A percentile compares a stretch with the other conserved stretches of the same genome.
Evolutionary conservation across 148 eudicot genomes (phyloP).

Genomic region (Talinum fruticosum): DNA sequence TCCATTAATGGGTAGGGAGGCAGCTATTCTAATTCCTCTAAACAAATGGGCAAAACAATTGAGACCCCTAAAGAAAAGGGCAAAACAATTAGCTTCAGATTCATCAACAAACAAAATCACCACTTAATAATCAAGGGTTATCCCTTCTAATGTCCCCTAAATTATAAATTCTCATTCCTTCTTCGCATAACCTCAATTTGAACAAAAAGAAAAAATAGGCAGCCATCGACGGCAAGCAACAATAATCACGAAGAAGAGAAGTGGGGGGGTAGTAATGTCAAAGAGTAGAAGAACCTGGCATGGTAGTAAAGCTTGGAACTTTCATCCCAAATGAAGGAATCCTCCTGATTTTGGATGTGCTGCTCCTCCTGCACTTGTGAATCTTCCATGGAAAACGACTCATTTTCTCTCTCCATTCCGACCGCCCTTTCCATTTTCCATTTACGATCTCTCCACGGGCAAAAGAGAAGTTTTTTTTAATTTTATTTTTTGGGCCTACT

Average conservation of each 20-base stretch:
- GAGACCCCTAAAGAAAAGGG: background rate
- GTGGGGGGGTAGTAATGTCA: background rate
- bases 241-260: background rate
- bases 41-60: background rate
- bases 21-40: background rate
- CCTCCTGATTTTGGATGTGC: constrained; percentile 20
- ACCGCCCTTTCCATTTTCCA: constrained; percentile 10
- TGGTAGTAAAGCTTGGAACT: constrained; percentile 73
- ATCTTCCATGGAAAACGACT: constrained; percentile 17
- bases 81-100: background rate
- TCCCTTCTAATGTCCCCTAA: background rate
- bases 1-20: background rate
- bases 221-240: too few relatives aligned
- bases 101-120: background rate
- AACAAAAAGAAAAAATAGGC: background rate
- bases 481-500: too few relatives aligned
- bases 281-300: constrained; percentile 44
- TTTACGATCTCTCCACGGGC: background rate
- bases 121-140: background rate
- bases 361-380: constrained; percentile 1
- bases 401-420: constrained; percentile 23
- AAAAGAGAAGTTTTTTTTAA: too few relatives aligned
- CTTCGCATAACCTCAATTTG: background rate
- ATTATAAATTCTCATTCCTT: background rate
- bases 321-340: constrained; percentile 74